Evolutionary conservation across 2,329 filamentous ascomycete genomes (phyloP), one percentile per base, ranked within the genome.

Genomic region (Epichloe bromicola): DNA sequence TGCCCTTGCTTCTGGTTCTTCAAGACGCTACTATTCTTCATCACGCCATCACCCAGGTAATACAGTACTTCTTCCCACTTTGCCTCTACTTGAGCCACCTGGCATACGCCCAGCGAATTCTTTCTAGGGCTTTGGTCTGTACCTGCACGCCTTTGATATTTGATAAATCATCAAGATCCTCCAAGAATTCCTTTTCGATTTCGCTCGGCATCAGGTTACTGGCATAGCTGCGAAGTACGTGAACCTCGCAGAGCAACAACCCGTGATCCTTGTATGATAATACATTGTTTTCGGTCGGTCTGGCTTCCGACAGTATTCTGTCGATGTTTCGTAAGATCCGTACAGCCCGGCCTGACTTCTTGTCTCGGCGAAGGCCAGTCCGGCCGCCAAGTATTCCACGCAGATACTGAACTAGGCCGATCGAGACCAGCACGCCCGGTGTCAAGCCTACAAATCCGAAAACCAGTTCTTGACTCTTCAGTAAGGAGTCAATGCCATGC

Each of bases 381-480:
- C 87, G 80, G 54, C 78, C 84, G 42, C 84, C 85, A 53, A 95
- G 79, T 1, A 82, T 64, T 17, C 79, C 75, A 38, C 77, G 74
- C 1, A 95, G 63, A 72, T 91, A 97, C 56, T 81, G 80, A 45
- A 84, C 69, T 11, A 82, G 69, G n/a, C 81, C 83, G 55, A 91
- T 80, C 2, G 84, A 86, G 38, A 97, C 87, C 33, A 98, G 72
- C n/a, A 97, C 78, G 12, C 93, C 91, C 0, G 93, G 93, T 0
- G 93, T 97, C 26, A 98, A 73, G 5, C 90, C 90, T 38, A 98
- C 84, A 62, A 98, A 95, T n/a, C 88, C 93, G 69, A 98, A 98
- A 23, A 98, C 87, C 46, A 98, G 77, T 64, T 98, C 91, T 64
- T 98, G 93, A 61, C 90, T 96, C 71, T 93, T 95, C 52, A 98